Base-by-base conservation (phyloP, 2,329 filamentous ascomycete species). In the Rhinocladiella similis region DNA sequence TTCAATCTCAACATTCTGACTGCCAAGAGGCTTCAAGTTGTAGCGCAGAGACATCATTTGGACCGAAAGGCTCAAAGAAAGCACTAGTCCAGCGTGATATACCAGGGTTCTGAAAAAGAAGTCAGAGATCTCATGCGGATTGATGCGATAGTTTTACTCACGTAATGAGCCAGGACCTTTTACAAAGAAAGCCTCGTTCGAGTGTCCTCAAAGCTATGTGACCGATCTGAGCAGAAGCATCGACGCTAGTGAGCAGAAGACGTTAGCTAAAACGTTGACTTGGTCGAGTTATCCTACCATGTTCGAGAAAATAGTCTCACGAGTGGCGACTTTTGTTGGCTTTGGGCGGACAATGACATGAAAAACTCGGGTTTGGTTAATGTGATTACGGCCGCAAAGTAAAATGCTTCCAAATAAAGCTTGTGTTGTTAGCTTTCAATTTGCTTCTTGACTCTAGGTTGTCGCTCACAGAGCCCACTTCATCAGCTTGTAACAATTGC, bases 391-490 rank as follows among this genome's bases (percentile, higher is more conserved):
- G 47, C 33, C 3, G 47, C 25, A 20, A 49, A 49, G 29, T 49
- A 49, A 13, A 49, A 49, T 20, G 29, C 35, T 49, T 49, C 47
- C 20, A 49, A 35, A 16, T 49, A 49, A 20, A 49, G 47, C 47
- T 49, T 14, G 47, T 33, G 47, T 16, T 7, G 25, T 49, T 19
- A 49, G 47, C 18, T 6, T 36, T 18, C 47, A 36, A 14, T 3
- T 48, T 33, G 16, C 4, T 19, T 7, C n/a, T 12, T 7, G 16
- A 14, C 27, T 2, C 7, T 12, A 13, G 18, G 3, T 27, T 36
- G 10, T 16, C n/a, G 33, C 27, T 49, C 18, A 49, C 47, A n/a
- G 47, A 49, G 27, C 25, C 47, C 27, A 18, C 47, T 20, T 36
- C 47, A 16, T 27, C 20, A 36, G 18, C 47, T 49, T 49, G 47